A percentile compares a stretch with the other conserved stretches of the same genome.
Evolutionary conservation across 805 yeast species (phyloP).

Genomic region (Schwanniomyces polymorphus): DNA sequence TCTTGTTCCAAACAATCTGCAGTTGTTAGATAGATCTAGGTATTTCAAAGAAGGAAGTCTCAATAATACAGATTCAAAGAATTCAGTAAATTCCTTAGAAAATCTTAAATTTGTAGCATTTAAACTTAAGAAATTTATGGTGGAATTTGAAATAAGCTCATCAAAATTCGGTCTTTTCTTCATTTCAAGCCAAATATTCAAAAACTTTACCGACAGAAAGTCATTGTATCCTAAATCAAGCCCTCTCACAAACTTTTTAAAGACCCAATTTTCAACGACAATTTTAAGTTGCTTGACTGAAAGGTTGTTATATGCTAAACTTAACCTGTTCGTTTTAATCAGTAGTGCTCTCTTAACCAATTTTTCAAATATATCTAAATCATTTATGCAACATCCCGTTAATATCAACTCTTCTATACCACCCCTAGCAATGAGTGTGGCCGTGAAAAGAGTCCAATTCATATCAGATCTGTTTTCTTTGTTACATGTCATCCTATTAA

Average conservation of each 20-base stretch:
- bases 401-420: constrained; percentile 79
- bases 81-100: constrained; percentile 46
- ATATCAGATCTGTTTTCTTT: constrained; percentile 62
- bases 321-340: constrained; percentile 59
- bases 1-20: constrained; percentile 59
- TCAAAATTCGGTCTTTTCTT: constrained; percentile 17
- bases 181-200: constrained; percentile 39
- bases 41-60: constrained; percentile 61
- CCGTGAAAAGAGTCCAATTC: constrained; percentile 81
- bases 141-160: constrained; percentile 17
- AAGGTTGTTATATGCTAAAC: constrained; percentile 75
- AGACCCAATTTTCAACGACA: constrained; percentile 58
- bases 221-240: constrained; percentile 86
- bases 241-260: constrained; percentile 54
- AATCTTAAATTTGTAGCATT: constrained; percentile 62
- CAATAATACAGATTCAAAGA: constrained; percentile 52
- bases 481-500: constrained; percentile 46
- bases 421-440: constrained; percentile 65
- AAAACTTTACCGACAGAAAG: constrained; percentile 36
- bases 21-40: constrained; percentile 73
- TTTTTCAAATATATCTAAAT: constrained; percentile 53
- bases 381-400: constrained; percentile 71
- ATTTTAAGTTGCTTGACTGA: constrained; percentile 56
- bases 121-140: constrained; percentile 53
- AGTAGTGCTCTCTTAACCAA: constrained; percentile 58